Percentiles rank a stretch among this genome's conserved stretches.
Conservation (phyloP, 2,329 filamentous ascomycete genomes). For the Talaromyces marneffei region DNA sequence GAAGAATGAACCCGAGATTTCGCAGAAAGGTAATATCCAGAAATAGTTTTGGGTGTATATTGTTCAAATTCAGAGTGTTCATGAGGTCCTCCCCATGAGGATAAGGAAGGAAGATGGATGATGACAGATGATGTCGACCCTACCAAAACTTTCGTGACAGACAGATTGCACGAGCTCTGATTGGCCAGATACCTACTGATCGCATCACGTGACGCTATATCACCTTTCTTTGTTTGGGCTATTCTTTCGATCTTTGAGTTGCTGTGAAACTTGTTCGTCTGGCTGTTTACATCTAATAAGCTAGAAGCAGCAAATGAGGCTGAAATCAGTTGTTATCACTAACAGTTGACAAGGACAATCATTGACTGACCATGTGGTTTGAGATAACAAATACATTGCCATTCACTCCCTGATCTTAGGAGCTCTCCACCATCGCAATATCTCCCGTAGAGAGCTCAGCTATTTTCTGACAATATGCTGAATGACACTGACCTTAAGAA, state of each 20-base stretch:
- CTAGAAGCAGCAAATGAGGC: neutral
- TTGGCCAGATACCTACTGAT: neutral
- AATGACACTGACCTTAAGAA: neutral
- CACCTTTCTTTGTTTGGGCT: neutral
- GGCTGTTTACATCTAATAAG: neutral
- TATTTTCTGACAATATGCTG: neutral
- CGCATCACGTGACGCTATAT: neutral
- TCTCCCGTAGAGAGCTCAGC: neutral
- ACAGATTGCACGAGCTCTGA: neutral
- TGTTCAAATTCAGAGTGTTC: too few relatives aligned
- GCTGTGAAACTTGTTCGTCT: neutral
- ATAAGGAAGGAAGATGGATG: neutral
- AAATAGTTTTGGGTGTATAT: too few relatives aligned
- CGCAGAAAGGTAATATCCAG: too few relatives aligned
- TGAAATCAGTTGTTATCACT: neutral
- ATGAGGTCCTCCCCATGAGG: neutral
- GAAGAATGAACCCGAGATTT: too few relatives aligned
- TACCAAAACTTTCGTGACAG: neutral
- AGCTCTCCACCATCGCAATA: neutral
- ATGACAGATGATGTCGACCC: neutral
- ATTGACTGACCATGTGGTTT: neutral
- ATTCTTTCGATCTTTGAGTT: neutral
- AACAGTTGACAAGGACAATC: neutral
- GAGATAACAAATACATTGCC: neutral
- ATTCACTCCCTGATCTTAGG: neutral